Percentiles rank a stretch among this genome's conserved stretches.
phyloP scores from a whole-genome alignment of 345 rosid genomes.

The Noccaea caerulescens region DNA sequence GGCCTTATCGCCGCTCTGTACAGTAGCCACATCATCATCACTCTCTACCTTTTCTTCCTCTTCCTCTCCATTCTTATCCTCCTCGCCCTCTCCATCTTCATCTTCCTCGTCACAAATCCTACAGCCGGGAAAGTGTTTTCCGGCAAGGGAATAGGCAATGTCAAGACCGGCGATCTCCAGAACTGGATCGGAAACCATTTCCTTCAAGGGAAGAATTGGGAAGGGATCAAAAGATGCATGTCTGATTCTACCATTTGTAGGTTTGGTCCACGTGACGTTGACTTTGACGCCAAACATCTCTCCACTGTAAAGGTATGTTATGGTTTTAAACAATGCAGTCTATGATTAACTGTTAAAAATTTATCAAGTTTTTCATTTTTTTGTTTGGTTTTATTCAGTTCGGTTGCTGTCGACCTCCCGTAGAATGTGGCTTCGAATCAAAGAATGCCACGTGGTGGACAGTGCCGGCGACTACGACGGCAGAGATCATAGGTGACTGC shows the following conservation, averaged over 20 bases:
- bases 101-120: conserved; percentile 41
- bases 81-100: conserved; percentile 36
- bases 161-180: conserved; percentile 31
- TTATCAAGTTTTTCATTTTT: not conserved
- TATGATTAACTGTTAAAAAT: not conserved
- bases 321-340: not conserved
- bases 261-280: conserved; percentile 36
- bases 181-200: conserved; percentile 41
- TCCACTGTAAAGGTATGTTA: conserved; percentile 39
- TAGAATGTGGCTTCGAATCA: conserved; percentile 52
- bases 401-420: conserved; percentile 76
- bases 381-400: conserved; percentile 39
- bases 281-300: conserved; percentile 44
- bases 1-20: conserved; percentile 46
- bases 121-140: conserved; percentile 45
- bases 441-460: conserved; percentile 55
- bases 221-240: conserved; percentile 42
- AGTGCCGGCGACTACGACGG: not conserved
- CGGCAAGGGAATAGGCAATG: conserved; percentile 32
- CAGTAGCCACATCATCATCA: conserved; percentile 41
- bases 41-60: conserved; percentile 39
- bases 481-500: conserved; percentile 46
- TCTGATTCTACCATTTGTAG: conserved; percentile 39
- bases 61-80: conserved; percentile 43
- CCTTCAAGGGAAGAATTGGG: conserved; percentile 44